phyloP scores from a whole-genome alignment of 164 flowering plant genomes.

The Sextonia rubra region DNA sequence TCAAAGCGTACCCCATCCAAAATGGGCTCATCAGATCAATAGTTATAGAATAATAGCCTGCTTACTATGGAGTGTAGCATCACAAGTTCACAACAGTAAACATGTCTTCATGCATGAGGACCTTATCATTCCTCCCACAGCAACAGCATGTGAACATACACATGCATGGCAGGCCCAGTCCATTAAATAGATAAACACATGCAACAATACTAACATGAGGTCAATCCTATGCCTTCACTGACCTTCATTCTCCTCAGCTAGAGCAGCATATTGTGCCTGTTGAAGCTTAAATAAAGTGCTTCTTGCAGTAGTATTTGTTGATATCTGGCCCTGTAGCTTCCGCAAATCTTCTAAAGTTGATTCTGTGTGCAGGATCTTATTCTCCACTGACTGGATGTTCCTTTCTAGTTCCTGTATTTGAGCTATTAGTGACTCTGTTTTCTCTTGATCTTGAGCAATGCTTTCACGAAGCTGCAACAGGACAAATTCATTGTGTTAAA shows the following conservation, averaged over 20 bases:
- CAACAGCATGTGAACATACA: no score
- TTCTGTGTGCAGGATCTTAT: conserved; percentile 58
- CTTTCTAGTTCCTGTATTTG: conserved; percentile 70
- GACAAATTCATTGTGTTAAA: background rate
- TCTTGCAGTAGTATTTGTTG: conserved; percentile 59
- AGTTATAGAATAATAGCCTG: no score
- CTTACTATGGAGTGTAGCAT: no score
- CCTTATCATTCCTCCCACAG: background rate
- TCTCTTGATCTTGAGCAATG: conserved; percentile 76
- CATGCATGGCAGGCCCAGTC: background rate
- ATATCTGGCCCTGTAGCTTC: conserved; percentile 61
- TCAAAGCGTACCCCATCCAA: background rate
- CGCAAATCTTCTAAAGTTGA: conserved; percentile 53
- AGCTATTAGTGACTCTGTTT: conserved; percentile 46
- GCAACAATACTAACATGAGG: background rate
- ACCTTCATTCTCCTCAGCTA: conserved; percentile 92
- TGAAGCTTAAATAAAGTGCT: conserved; percentile 58
- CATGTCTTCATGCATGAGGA: background rate
- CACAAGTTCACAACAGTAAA: no score
- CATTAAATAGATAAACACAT: background rate
- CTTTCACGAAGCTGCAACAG: conserved; percentile 61
- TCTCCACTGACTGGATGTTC: conserved; percentile 51
- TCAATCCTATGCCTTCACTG: conserved; percentile 2
- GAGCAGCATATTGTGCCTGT: conserved; percentile 61
- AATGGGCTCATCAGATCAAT: no score